phyloP scores from a whole-genome alignment of 306 rosid species.

The Trichosanthes cucumerina region DNA sequence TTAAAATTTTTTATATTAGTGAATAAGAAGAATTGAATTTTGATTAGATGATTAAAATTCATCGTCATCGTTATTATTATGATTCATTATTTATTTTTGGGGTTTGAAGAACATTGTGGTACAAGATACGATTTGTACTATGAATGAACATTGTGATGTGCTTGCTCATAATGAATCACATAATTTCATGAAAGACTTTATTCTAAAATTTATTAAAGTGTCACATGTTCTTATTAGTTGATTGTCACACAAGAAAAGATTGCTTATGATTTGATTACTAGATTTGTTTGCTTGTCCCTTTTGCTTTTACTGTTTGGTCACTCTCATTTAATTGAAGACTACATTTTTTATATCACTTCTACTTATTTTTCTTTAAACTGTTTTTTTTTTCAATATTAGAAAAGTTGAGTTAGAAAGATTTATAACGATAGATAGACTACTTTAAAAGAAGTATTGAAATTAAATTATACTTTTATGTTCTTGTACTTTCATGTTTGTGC shows the following conservation, averaged over 20 bases:
- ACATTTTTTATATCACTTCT: not conserved
- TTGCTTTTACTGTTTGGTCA: not conserved
- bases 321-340: not conserved
- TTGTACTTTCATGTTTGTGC: no score
- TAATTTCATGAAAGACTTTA: not conserved
- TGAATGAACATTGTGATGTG: not conserved
- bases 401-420: not conserved
- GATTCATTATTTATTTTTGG: not conserved
- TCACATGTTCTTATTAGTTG: not conserved
- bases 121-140: not conserved
- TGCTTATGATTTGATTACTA: constrained; percentile 1
- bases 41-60: not conserved
- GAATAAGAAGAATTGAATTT: not conserved
- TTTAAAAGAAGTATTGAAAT: not conserved
- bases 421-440: not conserved
- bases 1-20: not conserved
- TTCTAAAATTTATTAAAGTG: not conserved
- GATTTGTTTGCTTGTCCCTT: not conserved
- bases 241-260: not conserved
- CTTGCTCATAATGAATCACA: not conserved
- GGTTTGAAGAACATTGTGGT: not conserved
- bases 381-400: not conserved
- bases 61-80: not conserved
- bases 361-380: not conserved
- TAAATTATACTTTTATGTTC: not conserved